A percentile compares a stretch with the other conserved stretches of the same genome.
Evolutionary conservation across 1,284 basidiomycete genomes (phyloP).

Genomic region (Omphalotus olearius): DNA sequence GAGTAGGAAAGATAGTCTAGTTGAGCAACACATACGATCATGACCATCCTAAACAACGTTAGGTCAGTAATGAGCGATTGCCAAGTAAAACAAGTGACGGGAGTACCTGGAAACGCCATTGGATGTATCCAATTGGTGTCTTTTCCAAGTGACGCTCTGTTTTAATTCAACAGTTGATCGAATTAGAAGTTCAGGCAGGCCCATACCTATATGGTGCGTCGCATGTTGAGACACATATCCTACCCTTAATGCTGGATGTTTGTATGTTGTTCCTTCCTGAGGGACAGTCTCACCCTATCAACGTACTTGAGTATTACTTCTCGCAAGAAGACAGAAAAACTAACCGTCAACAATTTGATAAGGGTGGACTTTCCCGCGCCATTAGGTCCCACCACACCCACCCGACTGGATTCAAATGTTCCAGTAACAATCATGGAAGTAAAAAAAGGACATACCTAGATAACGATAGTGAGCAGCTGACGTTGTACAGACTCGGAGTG

Average conservation of each 20-base stretch:
- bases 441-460: slow-evolving; percentile 56
- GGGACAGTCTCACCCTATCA: slow-evolving; percentile 87
- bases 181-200: slow-evolving; percentile 10
- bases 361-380: slow-evolving; percentile 96
- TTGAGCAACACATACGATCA: slow-evolving; percentile 65
- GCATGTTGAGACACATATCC: slow-evolving; percentile 99
- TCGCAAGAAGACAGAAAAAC: slow-evolving; percentile 19
- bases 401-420: slow-evolving; percentile 50
- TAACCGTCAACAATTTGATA: slow-evolving; percentile 90
- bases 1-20: slow-evolving; percentile 15
- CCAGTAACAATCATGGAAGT: slow-evolving; percentile 16
- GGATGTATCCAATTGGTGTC: slow-evolving; percentile 93
- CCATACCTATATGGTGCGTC: slow-evolving; percentile 84
- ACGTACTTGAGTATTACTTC: slow-evolving; percentile 11
- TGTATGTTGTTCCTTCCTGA: slow-evolving; percentile 92
- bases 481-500: slow-evolving; percentile 82
- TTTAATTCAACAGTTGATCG: slow-evolving; percentile 10
- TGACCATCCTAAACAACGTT: slow-evolving; percentile 65
- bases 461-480: slow-evolving; percentile 89
- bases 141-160: slow-evolving; percentile 90
- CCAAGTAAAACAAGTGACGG: too few species aligned
- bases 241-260: slow-evolving; percentile 93
- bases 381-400: slow-evolving; percentile 89
- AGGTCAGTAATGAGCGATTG: too few species aligned
- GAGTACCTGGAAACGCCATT: slow-evolving; percentile 88